phyloP scores from a whole-genome alignment of 495 filamentous ascomycete species.

The Pyrenula aspistea region DNA sequence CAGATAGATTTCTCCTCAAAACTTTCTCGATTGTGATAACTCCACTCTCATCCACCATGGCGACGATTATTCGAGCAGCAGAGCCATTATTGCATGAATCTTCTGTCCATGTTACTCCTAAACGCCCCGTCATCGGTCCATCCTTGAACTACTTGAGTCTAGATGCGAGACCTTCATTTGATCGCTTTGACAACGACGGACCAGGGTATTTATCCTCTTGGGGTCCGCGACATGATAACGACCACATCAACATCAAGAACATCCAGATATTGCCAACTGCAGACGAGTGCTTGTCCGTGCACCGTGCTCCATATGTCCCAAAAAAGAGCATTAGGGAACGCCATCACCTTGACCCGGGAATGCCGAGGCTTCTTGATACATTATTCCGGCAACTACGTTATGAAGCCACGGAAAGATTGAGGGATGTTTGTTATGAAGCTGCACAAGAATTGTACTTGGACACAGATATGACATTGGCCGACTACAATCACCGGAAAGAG shows the following conservation, averaged over 20 bases:
- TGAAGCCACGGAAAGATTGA: constrained; percentile 8
- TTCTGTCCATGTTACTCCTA: background rate
- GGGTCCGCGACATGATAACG: constrained; percentile 14
- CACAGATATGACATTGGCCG: background rate
- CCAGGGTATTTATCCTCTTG: constrained; percentile 8
- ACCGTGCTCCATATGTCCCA: constrained; percentile 10
- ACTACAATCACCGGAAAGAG: constrained; percentile 9
- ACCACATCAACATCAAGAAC: constrained; percentile 11
- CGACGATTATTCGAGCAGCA: background rate
- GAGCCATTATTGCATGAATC: background rate
- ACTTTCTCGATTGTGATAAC: too few species aligned
- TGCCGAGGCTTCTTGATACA: constrained; percentile 9
- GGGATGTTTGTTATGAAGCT: constrained; percentile 13
- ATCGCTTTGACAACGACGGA: constrained; percentile 12
- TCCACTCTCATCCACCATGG: too few species aligned
- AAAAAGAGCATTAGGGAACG: constrained; percentile 4
- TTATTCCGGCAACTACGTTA: constrained; percentile 15
- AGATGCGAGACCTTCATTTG: background rate
- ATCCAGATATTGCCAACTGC: constrained; percentile 14
- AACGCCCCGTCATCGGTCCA: background rate
- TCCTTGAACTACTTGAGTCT: background rate
- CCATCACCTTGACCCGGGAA: constrained; percentile 7
- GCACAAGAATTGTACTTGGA: constrained; percentile 6
- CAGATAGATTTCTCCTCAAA: too few species aligned
- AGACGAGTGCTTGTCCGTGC: constrained; percentile 11